phyloP scores from a whole-genome alignment of 192 early-diverging fungal species.

The Rhizophagus clarus region DNA sequence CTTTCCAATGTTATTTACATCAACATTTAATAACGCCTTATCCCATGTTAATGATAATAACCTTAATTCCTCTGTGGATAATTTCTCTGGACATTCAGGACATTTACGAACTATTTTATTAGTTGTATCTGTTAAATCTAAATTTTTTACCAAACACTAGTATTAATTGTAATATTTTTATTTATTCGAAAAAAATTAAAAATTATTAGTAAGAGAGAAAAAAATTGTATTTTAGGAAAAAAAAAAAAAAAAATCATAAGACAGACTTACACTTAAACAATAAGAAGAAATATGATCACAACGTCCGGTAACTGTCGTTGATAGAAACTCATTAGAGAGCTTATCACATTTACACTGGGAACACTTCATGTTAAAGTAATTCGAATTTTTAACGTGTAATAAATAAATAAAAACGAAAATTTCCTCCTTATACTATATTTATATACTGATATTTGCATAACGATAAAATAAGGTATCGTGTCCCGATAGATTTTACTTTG shows the following conservation, averaged over 20 bases:
- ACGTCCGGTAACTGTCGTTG: conserved; percentile 16
- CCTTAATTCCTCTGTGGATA: not conserved
- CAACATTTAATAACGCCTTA: conserved; percentile 27
- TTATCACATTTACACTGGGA: conserved; percentile 27
- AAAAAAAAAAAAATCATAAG: no score
- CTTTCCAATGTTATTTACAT: conserved; percentile 20
- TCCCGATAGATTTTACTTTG: no score
- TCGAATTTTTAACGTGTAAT: no score
- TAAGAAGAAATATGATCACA: conserved; percentile 33
- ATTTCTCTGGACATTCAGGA: conserved; percentile 1
- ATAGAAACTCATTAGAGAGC: conserved; percentile 30
- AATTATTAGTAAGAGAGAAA: conserved; percentile 6
- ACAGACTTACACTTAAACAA: conserved; percentile 32
- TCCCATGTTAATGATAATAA: not conserved
- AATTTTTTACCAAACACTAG: conserved; percentile 12
- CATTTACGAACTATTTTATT: not conserved
- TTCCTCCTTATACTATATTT: no score
- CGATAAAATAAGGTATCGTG: no score
- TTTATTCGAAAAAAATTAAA: not conserved
- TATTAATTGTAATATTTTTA: not conserved
- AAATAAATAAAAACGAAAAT: no score
- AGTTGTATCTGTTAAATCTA: not conserved
- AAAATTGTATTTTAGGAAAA: not conserved
- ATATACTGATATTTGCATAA: no score
- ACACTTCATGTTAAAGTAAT: conserved; percentile 22